phyloP scores from a whole-genome alignment of 345 rosid species.

The Lumnitzera racemosa region DNA sequence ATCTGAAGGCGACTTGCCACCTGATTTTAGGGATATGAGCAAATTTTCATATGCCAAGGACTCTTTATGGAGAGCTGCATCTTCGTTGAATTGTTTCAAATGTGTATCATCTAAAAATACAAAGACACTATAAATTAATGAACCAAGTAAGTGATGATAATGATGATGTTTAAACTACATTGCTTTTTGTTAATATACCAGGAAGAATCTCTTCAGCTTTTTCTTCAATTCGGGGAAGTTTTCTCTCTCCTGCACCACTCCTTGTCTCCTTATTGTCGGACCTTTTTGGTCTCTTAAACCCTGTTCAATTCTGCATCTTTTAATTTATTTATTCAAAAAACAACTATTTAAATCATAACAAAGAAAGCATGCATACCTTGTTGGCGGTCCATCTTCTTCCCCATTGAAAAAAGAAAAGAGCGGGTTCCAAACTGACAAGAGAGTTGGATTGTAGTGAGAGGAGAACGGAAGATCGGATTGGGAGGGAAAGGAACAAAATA shows the following conservation, averaged over 20 bases:
- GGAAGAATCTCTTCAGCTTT: conserved; percentile 11
- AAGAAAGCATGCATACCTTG: no score
- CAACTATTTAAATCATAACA: no score
- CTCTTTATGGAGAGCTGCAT: conserved; percentile 25
- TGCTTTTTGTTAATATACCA: conserved; percentile 21
- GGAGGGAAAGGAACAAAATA: no score
- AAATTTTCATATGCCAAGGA: conserved; percentile 38
- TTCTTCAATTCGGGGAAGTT: conserved; percentile 22
- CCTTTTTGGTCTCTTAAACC: conserved; percentile 29
- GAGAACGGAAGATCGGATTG: no score
- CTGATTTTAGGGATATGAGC: conserved; percentile 39
- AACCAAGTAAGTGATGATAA: neutral
- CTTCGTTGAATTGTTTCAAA: conserved; percentile 15
- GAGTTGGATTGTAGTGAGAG: no score
- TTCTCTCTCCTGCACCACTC: conserved; percentile 17
- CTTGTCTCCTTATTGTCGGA: conserved; percentile 13
- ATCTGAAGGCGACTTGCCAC: conserved; percentile 35
- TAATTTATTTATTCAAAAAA: no score
- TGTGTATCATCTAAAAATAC: conserved; percentile 22
- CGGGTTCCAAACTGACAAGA: no score
- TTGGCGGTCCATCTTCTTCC: no score
- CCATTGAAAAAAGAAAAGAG: no score
- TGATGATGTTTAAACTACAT: neutral
- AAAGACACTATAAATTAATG: conserved; percentile 1
- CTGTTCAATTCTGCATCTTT: conserved; percentile 8